Base-by-base conservation (phyloP, 257 asterid genomes). In the Coffea eugenioides region DNA sequence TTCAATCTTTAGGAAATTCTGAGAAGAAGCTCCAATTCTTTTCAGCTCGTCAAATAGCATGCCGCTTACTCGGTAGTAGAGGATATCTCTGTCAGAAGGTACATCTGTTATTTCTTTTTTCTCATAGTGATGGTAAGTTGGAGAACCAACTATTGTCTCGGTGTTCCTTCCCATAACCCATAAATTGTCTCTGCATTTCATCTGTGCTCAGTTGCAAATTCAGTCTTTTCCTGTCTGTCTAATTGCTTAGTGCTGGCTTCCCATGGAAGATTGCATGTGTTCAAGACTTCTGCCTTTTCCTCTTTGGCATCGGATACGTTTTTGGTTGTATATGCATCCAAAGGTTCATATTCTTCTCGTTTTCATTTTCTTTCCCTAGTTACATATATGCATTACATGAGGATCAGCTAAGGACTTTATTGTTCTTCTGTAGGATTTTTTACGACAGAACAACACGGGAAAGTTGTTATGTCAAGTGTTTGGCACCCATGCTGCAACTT, bases 311-410 rank as follows among this genome's bases (percentile, higher is more conserved):
- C 90, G 86, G 75, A 67, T 96, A 72, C 92, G 81, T 71, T 86
- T 94, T 83, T 96, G 99, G 97, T 75, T 96, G 83, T 96, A 96
- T 85, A 96, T 96, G 99, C 99, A 96, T 86, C 98, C 99, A 16
- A 95, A 93, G 97, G 98, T 95, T 78, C 77, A 62, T 61, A 46
- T 74, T 61, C 82, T 61, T 76, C 73, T 69, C 25, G 59, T 71
- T 77, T 15, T 34, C 25, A 36, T 78, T 71, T 25, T 18, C 62
- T 16, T 73, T 66, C 69, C 46, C 62, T 15, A 12, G 36, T 65
- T 46, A 21, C n/a, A n/a, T 25, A 8, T 39, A 14, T 23, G 23
- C 48, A n/a, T 74, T 79, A 76, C 76, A 16, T 61, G 64, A 61
- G 68, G 66, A 69, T 61, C 56, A 12, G 59, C 27, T 49, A 51